These are phyloP conservation scores for Flammula alnicola DNA, from an alignment of 1,284 basidiomycete genomes.

Conservation along the genomic window DNA sequence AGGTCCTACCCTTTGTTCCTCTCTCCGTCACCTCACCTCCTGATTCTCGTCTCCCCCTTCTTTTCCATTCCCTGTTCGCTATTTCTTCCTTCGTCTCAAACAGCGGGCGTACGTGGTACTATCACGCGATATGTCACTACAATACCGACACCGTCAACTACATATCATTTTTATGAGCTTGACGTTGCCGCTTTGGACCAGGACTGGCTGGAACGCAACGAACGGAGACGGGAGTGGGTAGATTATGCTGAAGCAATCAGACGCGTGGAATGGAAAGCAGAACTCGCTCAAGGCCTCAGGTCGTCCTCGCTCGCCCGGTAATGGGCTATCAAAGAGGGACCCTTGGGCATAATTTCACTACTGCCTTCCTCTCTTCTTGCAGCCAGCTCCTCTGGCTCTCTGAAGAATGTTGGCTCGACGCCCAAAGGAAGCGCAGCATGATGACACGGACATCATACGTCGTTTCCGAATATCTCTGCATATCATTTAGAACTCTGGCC, in stretches of 20 bases:
- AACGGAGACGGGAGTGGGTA: slow-evolving; percentile 82
- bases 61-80: slow-evolving; percentile 35
- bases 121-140: slow-evolving; percentile 80
- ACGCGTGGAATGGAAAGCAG: slow-evolving; percentile 78
- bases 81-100: slow-evolving; percentile 30
- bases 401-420: slow-evolving; percentile 4
- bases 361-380: not conserved
- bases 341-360: not conserved
- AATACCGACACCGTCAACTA: slow-evolving; percentile 74
- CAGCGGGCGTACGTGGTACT: slow-evolving; percentile 81
- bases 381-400: not conserved
- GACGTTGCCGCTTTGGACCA: slow-evolving; percentile 75
- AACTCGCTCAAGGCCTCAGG: slow-evolving; percentile 69
- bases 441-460: slow-evolving; percentile 20
- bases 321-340: not conserved
- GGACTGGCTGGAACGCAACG: slow-evolving; percentile 77
- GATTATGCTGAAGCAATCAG: slow-evolving; percentile 78
- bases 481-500: slow-evolving; percentile 19
- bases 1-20: slow-evolving; percentile 86
- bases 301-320: slow-evolving; percentile 65
- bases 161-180: slow-evolving; percentile 86
- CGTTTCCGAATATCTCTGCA: slow-evolving; percentile 16
- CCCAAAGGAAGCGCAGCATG: slow-evolving; percentile 11
- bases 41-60: slow-evolving; percentile 48
- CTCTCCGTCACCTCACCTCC: slow-evolving; percentile 72